These are phyloP conservation scores for Mesotaenium endlicherianum DNA, from an alignment of 139 green algal species.

Conservation along the genomic window DNA sequence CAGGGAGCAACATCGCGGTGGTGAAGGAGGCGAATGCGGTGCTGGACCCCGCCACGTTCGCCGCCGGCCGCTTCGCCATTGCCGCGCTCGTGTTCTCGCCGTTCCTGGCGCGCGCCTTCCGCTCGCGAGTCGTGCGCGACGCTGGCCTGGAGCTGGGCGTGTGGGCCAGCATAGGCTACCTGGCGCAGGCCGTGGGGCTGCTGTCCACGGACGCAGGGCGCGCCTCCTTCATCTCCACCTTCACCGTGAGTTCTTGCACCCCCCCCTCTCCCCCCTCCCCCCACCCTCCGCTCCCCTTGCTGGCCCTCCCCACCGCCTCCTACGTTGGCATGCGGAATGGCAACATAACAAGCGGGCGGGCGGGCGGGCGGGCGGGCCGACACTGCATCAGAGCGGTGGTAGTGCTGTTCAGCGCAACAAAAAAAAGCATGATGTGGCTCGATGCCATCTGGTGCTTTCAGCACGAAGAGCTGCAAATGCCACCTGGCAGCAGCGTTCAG, in stretches of 20 bases:
- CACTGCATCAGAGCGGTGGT: too few species aligned
- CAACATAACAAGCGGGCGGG: too few species aligned
- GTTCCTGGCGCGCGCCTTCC: conserved; percentile 7
- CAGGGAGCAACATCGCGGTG: conserved; percentile 40
- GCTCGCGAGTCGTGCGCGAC: neutral
- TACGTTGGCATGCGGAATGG: too few species aligned
- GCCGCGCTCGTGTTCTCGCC: conserved; percentile 23
- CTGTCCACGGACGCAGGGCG: conserved; percentile 67
- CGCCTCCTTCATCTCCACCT: conserved; percentile 73
- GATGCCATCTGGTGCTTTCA: too few species aligned
- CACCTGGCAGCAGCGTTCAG: too few species aligned
- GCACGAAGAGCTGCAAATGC: too few species aligned
- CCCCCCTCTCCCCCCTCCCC: neutral
- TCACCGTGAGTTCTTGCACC: conserved; percentile 64
- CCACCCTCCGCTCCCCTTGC: neutral
- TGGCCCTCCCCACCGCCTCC: too few species aligned
- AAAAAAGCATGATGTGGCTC: too few species aligned
- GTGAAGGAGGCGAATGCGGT: conserved; percentile 32
- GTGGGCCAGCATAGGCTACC: conserved; percentile 22
- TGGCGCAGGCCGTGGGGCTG: conserved; percentile 66
- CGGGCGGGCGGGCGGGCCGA: too few species aligned
- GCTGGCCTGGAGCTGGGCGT: conserved; percentile 43
- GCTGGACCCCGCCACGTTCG: conserved; percentile 26
- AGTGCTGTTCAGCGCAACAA: too few species aligned
- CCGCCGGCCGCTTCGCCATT: conserved; percentile 34